Conservation (phyloP, 2,329 filamentous ascomycete species). For the Gnomoniopsis smithogilvyi region DNA sequence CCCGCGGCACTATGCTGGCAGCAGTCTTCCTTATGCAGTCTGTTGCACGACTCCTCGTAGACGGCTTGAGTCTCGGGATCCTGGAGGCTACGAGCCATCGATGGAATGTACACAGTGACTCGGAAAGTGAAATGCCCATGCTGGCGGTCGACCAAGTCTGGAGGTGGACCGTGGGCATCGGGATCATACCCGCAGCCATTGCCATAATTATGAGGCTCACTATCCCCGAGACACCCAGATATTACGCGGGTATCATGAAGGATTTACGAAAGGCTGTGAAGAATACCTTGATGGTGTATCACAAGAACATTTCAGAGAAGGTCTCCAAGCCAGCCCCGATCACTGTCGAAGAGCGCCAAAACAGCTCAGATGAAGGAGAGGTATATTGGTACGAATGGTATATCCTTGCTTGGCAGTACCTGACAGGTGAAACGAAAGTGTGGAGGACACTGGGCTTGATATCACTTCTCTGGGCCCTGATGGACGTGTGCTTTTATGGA, state of each 20-base stretch:
- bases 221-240: slow-evolving; percentile 48
- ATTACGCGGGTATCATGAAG: slow-evolving; percentile 21
- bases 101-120: slow-evolving; percentile 4
- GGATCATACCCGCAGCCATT: slow-evolving; percentile 42
- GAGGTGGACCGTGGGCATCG: slow-evolving; percentile 46
- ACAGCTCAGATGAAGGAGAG: background rate
- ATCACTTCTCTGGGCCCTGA: slow-evolving; percentile 47
- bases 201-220: slow-evolving; percentile 44
- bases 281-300: background rate
- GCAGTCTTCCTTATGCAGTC: slow-evolving; percentile 27
- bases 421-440: slow-evolving; percentile 22
- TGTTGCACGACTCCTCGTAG: slow-evolving; percentile 20
- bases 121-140: slow-evolving; percentile 10
- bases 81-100: slow-evolving; percentile 7
- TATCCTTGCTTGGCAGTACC: slow-evolving; percentile 23
- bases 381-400: slow-evolving; percentile 14
- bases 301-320: background rate
- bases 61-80: slow-evolving; percentile 17
- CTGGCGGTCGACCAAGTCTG: slow-evolving; percentile 43
- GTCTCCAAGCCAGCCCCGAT: background rate
- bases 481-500: slow-evolving; percentile 55
- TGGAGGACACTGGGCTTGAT: slow-evolving; percentile 33
- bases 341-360: background rate
- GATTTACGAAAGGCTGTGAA: slow-evolving; percentile 18
- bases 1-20: slow-evolving; percentile 25